These are phyloP conservation scores for Xylaria multiplex DNA, from an alignment of 2,329 filamentous ascomycete species.

Conservation along the genomic window DNA sequence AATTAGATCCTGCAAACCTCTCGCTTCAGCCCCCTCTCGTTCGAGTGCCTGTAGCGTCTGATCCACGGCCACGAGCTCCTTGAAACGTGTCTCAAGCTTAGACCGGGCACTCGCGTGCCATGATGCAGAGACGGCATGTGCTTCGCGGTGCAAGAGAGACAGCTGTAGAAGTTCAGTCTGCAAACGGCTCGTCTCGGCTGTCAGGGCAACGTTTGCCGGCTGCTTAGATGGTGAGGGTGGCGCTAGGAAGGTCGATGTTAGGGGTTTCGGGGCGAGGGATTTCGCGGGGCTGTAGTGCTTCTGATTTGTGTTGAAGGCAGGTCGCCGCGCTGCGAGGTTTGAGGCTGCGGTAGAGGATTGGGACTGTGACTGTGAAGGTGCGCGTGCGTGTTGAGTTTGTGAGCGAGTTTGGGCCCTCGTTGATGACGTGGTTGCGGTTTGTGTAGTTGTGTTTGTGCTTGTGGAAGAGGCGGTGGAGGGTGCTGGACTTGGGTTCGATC, in stretches of 20 bases:
- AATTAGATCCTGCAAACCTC: constrained; percentile 63
- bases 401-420: constrained; percentile 41
- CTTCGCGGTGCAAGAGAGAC: constrained; percentile 69
- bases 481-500: constrained; percentile 42
- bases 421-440: constrained; percentile 34
- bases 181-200: constrained; percentile 66
- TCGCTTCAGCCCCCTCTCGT: constrained; percentile 57
- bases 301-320: constrained; percentile 70
- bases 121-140: constrained; percentile 54
- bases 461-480: constrained; percentile 39
- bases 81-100: constrained; percentile 60
- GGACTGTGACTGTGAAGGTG: constrained; percentile 28
- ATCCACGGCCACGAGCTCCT: constrained; percentile 50
- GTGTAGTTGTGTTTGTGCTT: constrained; percentile 33
- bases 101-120: constrained; percentile 68
- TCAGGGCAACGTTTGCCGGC: constrained; percentile 67
- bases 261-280: constrained; percentile 67
- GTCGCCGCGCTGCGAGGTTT: constrained; percentile 53
- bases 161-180: constrained; percentile 74
- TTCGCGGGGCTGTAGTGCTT: constrained; percentile 76
- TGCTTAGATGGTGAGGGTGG: constrained; percentile 70
- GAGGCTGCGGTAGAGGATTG: constrained; percentile 28
- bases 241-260: constrained; percentile 66
- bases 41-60: constrained; percentile 53
- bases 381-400: constrained; percentile 38